Evolutionary conservation across 1,284 basidiomycete genomes (phyloP).

Genomic region (Xerocomus nothofagi): DNA sequence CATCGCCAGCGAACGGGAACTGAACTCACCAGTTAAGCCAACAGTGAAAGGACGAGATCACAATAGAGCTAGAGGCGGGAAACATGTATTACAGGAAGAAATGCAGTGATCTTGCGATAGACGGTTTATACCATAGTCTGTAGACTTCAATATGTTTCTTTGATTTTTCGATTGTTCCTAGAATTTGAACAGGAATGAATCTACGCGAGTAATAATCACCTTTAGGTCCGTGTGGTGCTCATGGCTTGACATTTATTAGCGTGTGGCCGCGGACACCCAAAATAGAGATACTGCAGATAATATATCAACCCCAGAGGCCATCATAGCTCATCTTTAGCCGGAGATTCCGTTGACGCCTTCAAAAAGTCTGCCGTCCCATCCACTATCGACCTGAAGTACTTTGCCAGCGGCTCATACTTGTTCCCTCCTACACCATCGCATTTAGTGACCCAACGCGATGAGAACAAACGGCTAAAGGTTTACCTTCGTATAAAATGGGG

Average conservation of each 20-base stretch:
- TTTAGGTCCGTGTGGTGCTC: not conserved
- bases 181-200: not conserved
- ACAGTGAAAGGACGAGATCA: not conserved
- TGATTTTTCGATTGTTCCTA: not conserved
- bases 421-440: slow-evolving; percentile 46
- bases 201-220: not conserved
- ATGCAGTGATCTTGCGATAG: not conserved
- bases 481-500: slow-evolving; percentile 62
- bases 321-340: slow-evolving; percentile 31
- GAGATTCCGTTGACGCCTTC: slow-evolving; percentile 16
- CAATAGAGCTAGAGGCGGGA: not conserved
- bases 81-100: not conserved
- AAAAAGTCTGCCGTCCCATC: slow-evolving; percentile 62
- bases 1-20: slow-evolving; percentile 10
- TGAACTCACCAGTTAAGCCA: slow-evolving; percentile 20
- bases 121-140: not conserved
- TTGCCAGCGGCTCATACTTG: slow-evolving; percentile 64
- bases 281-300: slow-evolving; percentile 2
- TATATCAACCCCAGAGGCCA: slow-evolving; percentile 9
- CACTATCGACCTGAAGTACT: slow-evolving; percentile 66
- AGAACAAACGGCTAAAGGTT: slow-evolving; percentile 4
- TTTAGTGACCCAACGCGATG: slow-evolving; percentile 1
- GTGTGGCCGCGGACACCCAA: not conserved
- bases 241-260: not conserved
- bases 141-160: not conserved